phyloP scores from a whole-genome alignment of 768 basidiomycete genomes.

The Boletus pseudo-olivaceus region DNA sequence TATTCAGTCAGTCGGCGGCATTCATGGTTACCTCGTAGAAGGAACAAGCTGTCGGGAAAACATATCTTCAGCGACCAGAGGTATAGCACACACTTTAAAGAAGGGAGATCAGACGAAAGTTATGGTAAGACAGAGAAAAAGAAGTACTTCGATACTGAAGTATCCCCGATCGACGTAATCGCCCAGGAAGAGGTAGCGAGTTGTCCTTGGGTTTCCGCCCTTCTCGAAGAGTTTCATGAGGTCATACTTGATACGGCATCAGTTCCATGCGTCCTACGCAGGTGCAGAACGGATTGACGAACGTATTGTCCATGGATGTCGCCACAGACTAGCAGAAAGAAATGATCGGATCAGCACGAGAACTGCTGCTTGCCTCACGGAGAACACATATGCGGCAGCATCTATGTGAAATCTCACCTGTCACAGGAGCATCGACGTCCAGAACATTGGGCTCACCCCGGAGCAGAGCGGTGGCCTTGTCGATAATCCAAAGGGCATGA shows the following conservation, averaged over 20 bases:
- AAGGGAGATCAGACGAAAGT: slow-evolving; percentile 7
- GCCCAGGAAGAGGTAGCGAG: slow-evolving; percentile 70
- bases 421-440: slow-evolving; percentile 70
- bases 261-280: slow-evolving; percentile 3
- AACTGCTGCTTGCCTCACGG: slow-evolving; percentile 19
- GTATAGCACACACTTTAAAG: slow-evolving; percentile 50
- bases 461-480: slow-evolving; percentile 54
- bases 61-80: slow-evolving; percentile 63
- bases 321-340: slow-evolving; percentile 13
- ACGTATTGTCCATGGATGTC: slow-evolving; percentile 24
- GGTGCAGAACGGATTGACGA: slow-evolving; percentile 14
- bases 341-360: slow-evolving; percentile 3
- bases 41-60: slow-evolving; percentile 57
- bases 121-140: neutral
- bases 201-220: slow-evolving; percentile 70
- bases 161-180: slow-evolving; percentile 77
- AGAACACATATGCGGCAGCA: neutral
- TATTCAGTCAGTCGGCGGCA: slow-evolving; percentile 65
- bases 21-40: slow-evolving; percentile 64
- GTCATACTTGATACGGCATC: slow-evolving; percentile 49
- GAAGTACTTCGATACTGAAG: slow-evolving; percentile 65
- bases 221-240: slow-evolving; percentile 80
- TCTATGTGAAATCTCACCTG: slow-evolving; percentile 41
- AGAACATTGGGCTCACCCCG: slow-evolving; percentile 61
- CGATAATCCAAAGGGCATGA: slow-evolving; percentile 65